Base-by-base conservation (phyloP, 371 early-diverging fungal species). In the Mycotypha africana region DNA sequence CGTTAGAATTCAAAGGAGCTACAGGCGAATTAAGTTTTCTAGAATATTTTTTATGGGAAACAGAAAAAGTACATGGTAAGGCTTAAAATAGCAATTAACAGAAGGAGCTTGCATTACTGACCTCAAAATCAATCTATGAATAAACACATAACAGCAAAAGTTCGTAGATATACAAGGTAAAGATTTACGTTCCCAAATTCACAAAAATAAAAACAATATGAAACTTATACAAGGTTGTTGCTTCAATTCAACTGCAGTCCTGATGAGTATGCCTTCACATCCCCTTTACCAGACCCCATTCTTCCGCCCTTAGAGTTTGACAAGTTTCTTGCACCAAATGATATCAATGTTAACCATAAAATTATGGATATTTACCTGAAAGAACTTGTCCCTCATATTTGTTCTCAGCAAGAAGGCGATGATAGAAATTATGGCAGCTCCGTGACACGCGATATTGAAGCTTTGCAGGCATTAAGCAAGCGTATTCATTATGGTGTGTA, bases 401-500 rank as follows among this genome's bases (percentile, higher is more conserved):
- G 86, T 47, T n/a, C n/a, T n/a, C n/a, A n/a, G n/a, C 36, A 47
- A 1, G 35, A 55, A 0, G 69, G 71, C 7, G 93, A 93, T 57
- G 97, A 96, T 65, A 56, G 54, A 21, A 92, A 97, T 67, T 91
- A 95, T 61, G 98, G 97, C 15, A 86, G 89, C 7, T 70, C 93
- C 7, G 92, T 95, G 0, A 95, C 95, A 12, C 78, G 86, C 20
- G 98, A 97, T 57, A 85, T 93, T 22, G 93, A 92, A 45, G 92
- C 90, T 20, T 62, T 97, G 14, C 95, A 97, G 70, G 84, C 91
- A 2, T 70, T 97, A 23, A 91, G 91, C 46, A 78, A 91, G 41
- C 82, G 98, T 47, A 93, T 97, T 54, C 98, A 97, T 64, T 94
- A 89, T 58, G 98, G 93, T 85, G 72, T n/a, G n/a, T n/a, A n/a